These are phyloP conservation scores for Pseudocercospora eumusae DNA, from an alignment of 2,329 filamentous ascomycete species.

Conservation along the genomic window DNA sequence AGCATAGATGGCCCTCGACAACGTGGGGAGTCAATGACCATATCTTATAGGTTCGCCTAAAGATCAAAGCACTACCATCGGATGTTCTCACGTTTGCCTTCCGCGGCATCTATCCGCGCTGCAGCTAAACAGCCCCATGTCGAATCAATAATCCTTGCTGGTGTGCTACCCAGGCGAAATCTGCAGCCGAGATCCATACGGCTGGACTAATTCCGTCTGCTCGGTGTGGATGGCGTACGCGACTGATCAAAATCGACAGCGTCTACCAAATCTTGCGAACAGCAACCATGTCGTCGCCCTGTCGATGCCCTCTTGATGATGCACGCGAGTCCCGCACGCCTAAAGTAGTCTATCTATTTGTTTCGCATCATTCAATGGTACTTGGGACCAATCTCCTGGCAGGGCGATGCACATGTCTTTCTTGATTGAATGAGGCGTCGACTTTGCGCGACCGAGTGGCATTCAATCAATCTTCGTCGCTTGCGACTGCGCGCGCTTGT, in stretches of 20 bases:
- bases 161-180: conserved; percentile 18
- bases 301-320: conserved; percentile 2
- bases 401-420: conserved; percentile 8
- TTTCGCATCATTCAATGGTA: conserved; percentile 5
- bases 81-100: background rate
- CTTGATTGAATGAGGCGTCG: conserved; percentile 11
- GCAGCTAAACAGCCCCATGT: conserved; percentile 7
- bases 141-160: conserved; percentile 9
- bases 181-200: conserved; percentile 10
- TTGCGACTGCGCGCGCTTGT: background rate
- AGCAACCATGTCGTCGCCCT: background rate
- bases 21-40: conserved; percentile 12
- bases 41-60: background rate
- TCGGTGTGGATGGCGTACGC: conserved; percentile 12
- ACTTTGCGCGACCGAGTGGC: conserved; percentile 18
- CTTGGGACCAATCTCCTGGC: conserved; percentile 2
- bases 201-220: conserved; percentile 12
- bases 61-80: conserved; percentile 1
- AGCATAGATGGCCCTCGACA: conserved; percentile 12
- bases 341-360: conserved; percentile 5
- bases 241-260: conserved; percentile 12
- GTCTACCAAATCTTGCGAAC: conserved; percentile 6
- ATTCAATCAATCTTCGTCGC: conserved; percentile 14
- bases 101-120: conserved; percentile 12
- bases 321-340: conserved; percentile 2